Percentiles rank a stretch among this genome's conserved stretches.
These are phyloP conservation scores for Mycena indigotica DNA, from an alignment of 768 basidiomycete genomes.

Conservation along the genomic window DNA sequence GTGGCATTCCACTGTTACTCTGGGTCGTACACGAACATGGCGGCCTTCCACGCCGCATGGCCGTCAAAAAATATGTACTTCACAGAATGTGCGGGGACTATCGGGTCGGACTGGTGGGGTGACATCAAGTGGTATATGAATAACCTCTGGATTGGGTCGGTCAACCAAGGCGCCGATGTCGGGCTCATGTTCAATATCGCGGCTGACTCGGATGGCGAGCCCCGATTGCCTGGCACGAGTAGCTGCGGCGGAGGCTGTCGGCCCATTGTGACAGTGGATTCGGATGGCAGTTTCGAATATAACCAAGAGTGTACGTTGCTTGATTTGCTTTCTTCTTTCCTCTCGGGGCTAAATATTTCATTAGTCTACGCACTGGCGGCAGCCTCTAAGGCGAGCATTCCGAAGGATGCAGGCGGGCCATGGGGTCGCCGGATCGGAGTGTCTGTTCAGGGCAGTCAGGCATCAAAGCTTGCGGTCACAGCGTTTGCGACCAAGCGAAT, in stretches of 20 bases:
- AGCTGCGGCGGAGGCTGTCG: constrained; percentile 71
- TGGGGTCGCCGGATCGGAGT: constrained; percentile 73
- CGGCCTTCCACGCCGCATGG: constrained; percentile 11
- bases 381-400: constrained; percentile 73
- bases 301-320: constrained; percentile 62
- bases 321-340: neutral
- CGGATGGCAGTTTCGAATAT: constrained; percentile 58
- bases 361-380: constrained; percentile 69
- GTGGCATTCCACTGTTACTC: constrained; percentile 68
- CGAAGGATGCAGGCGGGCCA: constrained; percentile 68
- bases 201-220: constrained; percentile 57
- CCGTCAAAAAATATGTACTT: constrained; percentile 15
- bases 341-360: neutral
- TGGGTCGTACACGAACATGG: constrained; percentile 3
- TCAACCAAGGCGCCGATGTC: constrained; percentile 42
- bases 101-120: constrained; percentile 70
- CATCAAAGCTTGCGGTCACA: constrained; percentile 60
- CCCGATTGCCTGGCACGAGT: constrained; percentile 61
- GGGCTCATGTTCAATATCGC: constrained; percentile 80
- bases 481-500: constrained; percentile 66
- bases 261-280: constrained; percentile 67
- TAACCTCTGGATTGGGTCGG: constrained; percentile 39
- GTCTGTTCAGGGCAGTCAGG: constrained; percentile 55
- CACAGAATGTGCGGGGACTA: constrained; percentile 17
- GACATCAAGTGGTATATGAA: constrained; percentile 81